Percentiles rank a stretch among this genome's conserved stretches.
These are phyloP conservation scores for Rhytidhysteron rufulum DNA, from an alignment of 2,329 filamentous ascomycete genomes.

Conservation along the genomic window DNA sequence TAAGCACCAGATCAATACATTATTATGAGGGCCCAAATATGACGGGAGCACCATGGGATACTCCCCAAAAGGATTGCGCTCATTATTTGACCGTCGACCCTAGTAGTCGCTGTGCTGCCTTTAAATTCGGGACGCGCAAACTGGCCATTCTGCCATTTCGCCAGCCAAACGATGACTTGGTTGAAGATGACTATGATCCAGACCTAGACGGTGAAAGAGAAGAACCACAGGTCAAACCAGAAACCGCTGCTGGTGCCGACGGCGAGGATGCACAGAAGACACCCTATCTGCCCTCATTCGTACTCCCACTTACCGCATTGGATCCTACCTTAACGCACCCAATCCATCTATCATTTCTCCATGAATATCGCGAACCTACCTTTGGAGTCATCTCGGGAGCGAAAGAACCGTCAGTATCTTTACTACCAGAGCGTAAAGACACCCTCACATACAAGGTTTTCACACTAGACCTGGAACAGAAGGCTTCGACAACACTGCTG, in stretches of 20 bases:
- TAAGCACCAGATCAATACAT: conserved; percentile 90
- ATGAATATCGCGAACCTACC: conserved; percentile 96
- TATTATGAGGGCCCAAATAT: conserved; percentile 96
- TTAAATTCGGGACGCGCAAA: conserved; percentile 86
- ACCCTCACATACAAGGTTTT: conserved; percentile 89
- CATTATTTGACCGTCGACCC: conserved; percentile 87
- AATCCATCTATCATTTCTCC: conserved; percentile 84
- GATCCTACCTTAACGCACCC: conserved; percentile 85
- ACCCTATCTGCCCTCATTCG: conserved; percentile 87
- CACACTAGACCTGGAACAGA: conserved; percentile 88
- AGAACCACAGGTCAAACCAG: conserved; percentile 20
- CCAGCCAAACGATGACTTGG: conserved; percentile 79
- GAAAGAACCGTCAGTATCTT: conserved; percentile 66
- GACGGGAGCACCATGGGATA: conserved; percentile 75
- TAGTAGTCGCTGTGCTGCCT: conserved; percentile 84
- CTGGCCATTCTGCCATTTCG: conserved; percentile 92
- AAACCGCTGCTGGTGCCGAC: conserved; percentile 33
- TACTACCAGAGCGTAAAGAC: conserved; percentile 75
- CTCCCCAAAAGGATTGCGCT: conserved; percentile 68
- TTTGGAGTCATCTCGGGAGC: conserved; percentile 89
- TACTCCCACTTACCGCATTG: conserved; percentile 82
- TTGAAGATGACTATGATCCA: conserved; percentile 87
- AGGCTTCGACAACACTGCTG: conserved; percentile 86
- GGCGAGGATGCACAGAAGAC: conserved; percentile 46
- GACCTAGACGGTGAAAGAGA: conserved; percentile 61